Conservation (phyloP, 768 basidiomycete species). For the Epithele typhae region DNA sequence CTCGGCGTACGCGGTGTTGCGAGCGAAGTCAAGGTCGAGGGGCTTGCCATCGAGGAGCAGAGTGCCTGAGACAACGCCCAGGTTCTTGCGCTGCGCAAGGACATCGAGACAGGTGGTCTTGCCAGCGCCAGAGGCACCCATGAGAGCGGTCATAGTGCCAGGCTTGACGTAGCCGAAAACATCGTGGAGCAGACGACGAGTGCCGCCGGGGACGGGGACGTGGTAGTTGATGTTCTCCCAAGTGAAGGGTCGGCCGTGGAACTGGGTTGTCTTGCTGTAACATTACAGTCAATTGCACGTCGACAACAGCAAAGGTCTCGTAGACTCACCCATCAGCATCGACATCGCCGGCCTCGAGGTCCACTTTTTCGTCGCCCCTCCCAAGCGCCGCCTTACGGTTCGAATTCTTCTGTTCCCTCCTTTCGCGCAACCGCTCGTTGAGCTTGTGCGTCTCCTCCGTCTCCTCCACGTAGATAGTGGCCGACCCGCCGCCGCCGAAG, state of each 20-base stretch:
- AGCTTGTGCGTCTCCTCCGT: conserved; percentile 46
- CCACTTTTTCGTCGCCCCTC: conserved; percentile 11
- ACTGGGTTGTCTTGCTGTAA: conserved; percentile 1
- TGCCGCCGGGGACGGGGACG: conserved; percentile 63
- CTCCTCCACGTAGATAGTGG: conserved; percentile 62
- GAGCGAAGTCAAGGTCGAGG: conserved; percentile 49
- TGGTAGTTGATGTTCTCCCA: conserved; percentile 79
- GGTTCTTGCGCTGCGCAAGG: conserved; percentile 67
- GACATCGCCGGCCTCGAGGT: conserved; percentile 11
- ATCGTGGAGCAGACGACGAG: conserved; percentile 62
- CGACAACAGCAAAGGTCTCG: background rate
- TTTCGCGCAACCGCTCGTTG: conserved; percentile 49
- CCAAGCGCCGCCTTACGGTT: conserved; percentile 13
- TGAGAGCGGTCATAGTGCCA: conserved; percentile 83
- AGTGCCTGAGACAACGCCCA: conserved; percentile 62
- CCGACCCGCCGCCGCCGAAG: conserved; percentile 44
- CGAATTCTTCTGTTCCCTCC: conserved; percentile 35
- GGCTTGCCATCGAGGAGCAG: conserved; percentile 64
- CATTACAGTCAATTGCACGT: background rate
- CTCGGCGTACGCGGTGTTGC: conserved; percentile 80
- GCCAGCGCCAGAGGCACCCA: conserved; percentile 82
- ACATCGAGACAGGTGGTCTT: conserved; percentile 78
- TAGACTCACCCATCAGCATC: conserved; percentile 13
- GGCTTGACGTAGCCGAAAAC: conserved; percentile 81
- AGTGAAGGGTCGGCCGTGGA: conserved; percentile 59